phyloP scores from a whole-genome alignment of 805 yeast species.

The Ogataea wickerhamii region DNA sequence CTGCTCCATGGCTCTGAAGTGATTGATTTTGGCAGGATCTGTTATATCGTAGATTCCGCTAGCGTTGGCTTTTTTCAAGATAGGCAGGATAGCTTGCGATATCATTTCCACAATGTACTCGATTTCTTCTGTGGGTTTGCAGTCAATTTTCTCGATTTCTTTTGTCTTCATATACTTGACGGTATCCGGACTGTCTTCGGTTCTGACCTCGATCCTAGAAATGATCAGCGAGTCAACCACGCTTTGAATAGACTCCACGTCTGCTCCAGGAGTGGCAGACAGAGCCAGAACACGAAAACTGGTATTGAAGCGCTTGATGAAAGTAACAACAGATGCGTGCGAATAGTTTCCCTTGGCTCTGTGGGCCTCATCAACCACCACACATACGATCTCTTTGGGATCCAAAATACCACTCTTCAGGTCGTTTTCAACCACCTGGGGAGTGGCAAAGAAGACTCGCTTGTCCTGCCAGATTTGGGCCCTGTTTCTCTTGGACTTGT shows the following conservation, averaged over 20 bases:
- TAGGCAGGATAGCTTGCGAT: slow-evolving; percentile 64
- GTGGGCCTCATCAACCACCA: slow-evolving; percentile 95
- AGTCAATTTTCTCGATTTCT: slow-evolving; percentile 54
- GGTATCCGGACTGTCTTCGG: slow-evolving; percentile 81
- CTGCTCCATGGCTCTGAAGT: slow-evolving; percentile 67
- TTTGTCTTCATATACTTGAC: slow-evolving; percentile 72
- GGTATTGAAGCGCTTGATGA: slow-evolving; percentile 56
- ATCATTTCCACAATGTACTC: slow-evolving; percentile 50
- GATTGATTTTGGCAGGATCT: slow-evolving; percentile 66
- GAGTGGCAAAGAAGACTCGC: slow-evolving; percentile 88
- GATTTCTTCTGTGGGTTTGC: slow-evolving; percentile 53
- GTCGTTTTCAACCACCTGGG: slow-evolving; percentile 94
- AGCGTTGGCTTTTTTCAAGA: slow-evolving; percentile 59
- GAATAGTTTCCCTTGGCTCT: slow-evolving; percentile 89
- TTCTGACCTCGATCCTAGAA: slow-evolving; percentile 76
- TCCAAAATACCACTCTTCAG: slow-evolving; percentile 67
- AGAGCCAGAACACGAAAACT: slow-evolving; percentile 77
- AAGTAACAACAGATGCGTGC: slow-evolving; percentile 76
- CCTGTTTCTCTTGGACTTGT: slow-evolving; percentile 52
- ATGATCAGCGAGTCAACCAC: slow-evolving; percentile 71
- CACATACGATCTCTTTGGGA: slow-evolving; percentile 68
- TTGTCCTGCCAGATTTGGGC: slow-evolving; percentile 73
- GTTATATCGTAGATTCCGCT: slow-evolving; percentile 58
- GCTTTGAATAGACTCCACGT: slow-evolving; percentile 82
- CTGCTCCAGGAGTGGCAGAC: slow-evolving; percentile 95